Base-by-base conservation (phyloP, 345 rosid genomes). In the Acer saccharum region DNA sequence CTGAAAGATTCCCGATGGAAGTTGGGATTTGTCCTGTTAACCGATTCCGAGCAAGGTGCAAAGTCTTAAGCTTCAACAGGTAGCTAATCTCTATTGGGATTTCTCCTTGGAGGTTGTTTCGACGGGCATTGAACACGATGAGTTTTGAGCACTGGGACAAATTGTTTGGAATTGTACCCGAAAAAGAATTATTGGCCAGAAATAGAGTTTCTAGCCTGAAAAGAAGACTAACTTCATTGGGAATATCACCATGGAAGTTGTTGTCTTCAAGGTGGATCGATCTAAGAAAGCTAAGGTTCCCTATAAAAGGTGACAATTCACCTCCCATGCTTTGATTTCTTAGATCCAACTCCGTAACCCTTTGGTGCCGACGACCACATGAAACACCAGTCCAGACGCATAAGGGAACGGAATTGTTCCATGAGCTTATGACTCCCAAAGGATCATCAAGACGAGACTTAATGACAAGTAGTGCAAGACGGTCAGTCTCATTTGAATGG, bases 1-100 rank as follows among this genome's bases (percentile, higher is more conserved):
- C 43, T 27, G 71, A 76, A 0, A 74, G 8, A 63, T 80, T 80
- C 20, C 73, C 77, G 2, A 83, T 8, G n/a, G 77, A 80, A 27
- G 67, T 25, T 1, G 78, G 79, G 21, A 81, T 17, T 1, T 25
- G 52, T 7, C 80, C 77, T 7, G 39, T n/a, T 2, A 81, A 58
- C 18, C 35, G 62, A 55, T 81, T 81, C 2, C 2, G 1, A 3
- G 8, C 7, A 10, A 81, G 1, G 4, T 10, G 3, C 7, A 78
- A 41, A 5, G 4, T 13, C 13, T 1, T 0, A 55, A 79, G 77
- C 46, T 69, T 74, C 6, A 13, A 41, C 17, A 81, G 17, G n/a
- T 48, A 3, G 0, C 69, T 58, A 55, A 76, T 6, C 25, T 44
- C 70, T 18, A 1, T 3, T 10, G 75, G 81, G 50, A 74, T 64